Percentiles rank a stretch among this genome's conserved stretches.
Conservation (phyloP, 768 basidiomycete genomes). For the Mycena capillaripes region DNA sequence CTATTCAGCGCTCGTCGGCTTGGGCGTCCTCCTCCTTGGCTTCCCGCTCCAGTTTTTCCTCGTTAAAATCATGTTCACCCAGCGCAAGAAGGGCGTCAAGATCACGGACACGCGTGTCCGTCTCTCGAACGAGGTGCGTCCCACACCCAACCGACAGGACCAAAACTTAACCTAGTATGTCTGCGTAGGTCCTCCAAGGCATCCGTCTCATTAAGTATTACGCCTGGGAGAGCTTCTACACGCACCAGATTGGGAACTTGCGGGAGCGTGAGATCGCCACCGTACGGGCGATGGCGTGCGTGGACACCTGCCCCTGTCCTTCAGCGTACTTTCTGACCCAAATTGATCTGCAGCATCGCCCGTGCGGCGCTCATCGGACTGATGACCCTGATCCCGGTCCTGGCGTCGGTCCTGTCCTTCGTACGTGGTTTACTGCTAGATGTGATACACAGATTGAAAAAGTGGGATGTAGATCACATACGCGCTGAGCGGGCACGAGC, state of each 20-base stretch:
- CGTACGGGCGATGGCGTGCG: conserved; percentile 44
- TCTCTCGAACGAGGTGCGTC: conserved; percentile 68
- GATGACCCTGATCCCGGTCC: conserved; percentile 53
- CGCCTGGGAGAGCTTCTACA: conserved; percentile 70
- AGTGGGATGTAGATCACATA: conserved; percentile 55
- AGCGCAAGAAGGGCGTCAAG: conserved; percentile 69
- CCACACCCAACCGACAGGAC: not conserved
- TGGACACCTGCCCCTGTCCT: not conserved
- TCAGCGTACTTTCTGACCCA: not conserved
- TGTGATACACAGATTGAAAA: conserved; percentile 34
- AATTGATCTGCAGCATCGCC: conserved; percentile 33
- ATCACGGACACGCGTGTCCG: conserved; percentile 78
- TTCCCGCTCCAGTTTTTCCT: conserved; percentile 72
- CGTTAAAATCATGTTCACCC: conserved; percentile 65
- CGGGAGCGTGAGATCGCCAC: conserved; percentile 56
- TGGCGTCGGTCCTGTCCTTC: conserved; percentile 56
- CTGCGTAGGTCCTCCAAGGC: conserved; percentile 67
- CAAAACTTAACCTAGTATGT: conserved; percentile 4
- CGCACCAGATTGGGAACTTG: conserved; percentile 54
- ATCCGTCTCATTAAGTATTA: conserved; percentile 77
- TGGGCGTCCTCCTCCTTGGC: conserved; percentile 68
- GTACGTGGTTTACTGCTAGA: conserved; percentile 43
- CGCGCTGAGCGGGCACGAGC: conserved; percentile 56
- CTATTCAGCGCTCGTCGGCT: conserved; percentile 77
- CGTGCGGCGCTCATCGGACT: conserved; percentile 41